Conservation (phyloP, 2,329 filamentous ascomycete genomes). For the Aspergillus amoenus region DNA sequence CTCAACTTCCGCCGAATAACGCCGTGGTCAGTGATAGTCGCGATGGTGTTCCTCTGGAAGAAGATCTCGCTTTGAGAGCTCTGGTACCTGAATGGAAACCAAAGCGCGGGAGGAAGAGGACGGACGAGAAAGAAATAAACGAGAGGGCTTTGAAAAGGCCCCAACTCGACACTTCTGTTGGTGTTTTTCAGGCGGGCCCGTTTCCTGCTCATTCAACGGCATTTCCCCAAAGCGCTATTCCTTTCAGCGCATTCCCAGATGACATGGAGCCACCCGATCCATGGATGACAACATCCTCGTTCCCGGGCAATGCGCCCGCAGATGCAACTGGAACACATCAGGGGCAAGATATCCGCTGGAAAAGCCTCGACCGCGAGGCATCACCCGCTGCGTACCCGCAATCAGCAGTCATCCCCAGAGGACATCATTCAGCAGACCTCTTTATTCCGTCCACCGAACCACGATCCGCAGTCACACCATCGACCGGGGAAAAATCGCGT, state of each 20-base stretch:
- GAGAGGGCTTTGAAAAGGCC: conserved; percentile 58
- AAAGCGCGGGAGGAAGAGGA: conserved; percentile 60
- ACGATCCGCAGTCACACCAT: conserved; percentile 71
- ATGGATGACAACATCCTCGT: conserved; percentile 46
- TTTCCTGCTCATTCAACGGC: conserved; percentile 46
- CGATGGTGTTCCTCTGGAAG: conserved; percentile 80
- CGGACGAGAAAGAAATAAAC: conserved; percentile 60
- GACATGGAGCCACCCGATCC: conserved; percentile 47
- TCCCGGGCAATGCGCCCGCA: conserved; percentile 38
- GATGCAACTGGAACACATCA: conserved; percentile 24
- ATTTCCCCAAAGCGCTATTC: conserved; percentile 53
- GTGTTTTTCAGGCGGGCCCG: conserved; percentile 44
- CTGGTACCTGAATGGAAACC: conserved; percentile 73
- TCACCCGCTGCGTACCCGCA: conserved; percentile 72
- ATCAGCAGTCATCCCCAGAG: conserved; percentile 69
- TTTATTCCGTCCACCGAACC: conserved; percentile 54
- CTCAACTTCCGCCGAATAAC: conserved; percentile 65
- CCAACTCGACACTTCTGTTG: conserved; percentile 57
- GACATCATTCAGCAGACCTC: conserved; percentile 32
- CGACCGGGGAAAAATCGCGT: conserved; percentile 45
- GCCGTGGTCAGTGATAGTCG: conserved; percentile 65
- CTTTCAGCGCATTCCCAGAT: conserved; percentile 56
- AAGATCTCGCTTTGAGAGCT: conserved; percentile 83
- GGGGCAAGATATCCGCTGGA: conserved; percentile 43
- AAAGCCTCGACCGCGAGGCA: conserved; percentile 55